Evolutionary conservation across 73 alveolate species (phyloP).

Genomic region (Chromera velia): DNA sequence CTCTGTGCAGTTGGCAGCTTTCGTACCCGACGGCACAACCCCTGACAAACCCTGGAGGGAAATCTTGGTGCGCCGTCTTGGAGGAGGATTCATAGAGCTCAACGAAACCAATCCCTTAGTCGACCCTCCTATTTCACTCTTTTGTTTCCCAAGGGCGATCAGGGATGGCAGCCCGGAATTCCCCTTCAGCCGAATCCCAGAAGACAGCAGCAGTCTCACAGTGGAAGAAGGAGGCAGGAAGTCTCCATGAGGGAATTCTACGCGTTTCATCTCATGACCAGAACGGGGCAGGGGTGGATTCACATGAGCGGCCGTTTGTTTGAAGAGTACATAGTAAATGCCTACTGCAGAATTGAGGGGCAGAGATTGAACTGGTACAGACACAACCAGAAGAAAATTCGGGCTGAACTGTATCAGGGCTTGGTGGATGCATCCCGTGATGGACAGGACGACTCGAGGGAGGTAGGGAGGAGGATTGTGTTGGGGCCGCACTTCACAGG

Average conservation of each 20-base stretch:
- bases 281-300: neutral
- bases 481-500: neutral
- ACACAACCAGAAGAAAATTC: neutral
- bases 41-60: too few species aligned
- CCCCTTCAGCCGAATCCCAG: too few species aligned
- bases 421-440: neutral
- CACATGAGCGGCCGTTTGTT: conserved; percentile 7
- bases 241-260: conserved; percentile 9
- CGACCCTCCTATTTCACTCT: conserved; percentile 5
- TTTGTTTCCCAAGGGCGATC: conserved; percentile 10
- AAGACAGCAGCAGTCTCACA: too few species aligned
- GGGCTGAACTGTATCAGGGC: neutral
- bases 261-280: conserved; percentile 1
- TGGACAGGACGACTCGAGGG: neutral
- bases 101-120: too few species aligned
- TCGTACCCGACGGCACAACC: too few species aligned
- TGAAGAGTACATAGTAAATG: conserved; percentile 6
- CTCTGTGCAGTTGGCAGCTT: too few species aligned
- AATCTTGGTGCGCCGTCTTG: too few species aligned
- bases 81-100: too few species aligned
- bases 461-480: neutral
- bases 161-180: conserved; percentile 5
- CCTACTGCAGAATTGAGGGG: conserved; percentile 3
- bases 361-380: conserved; percentile 4
- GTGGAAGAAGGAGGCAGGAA: neutral